Evolutionary conservation across 306 rosid species (phyloP).

Genomic region (Luffa acutangula): DNA sequence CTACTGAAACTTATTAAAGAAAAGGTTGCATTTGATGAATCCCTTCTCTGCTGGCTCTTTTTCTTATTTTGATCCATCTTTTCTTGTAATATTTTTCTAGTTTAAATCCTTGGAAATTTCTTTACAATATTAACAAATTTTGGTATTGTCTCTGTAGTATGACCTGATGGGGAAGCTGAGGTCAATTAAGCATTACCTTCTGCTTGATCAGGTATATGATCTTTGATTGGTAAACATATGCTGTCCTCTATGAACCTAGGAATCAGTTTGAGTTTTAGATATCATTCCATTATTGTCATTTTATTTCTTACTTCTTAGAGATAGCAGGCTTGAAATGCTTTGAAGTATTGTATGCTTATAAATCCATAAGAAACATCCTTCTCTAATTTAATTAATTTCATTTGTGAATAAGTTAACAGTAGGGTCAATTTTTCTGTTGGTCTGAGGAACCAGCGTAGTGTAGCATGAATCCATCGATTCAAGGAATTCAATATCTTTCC

Average conservation of each 20-base stretch:
- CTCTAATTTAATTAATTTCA: not conserved
- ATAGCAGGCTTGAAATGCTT: not conserved
- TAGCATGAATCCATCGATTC: not conserved
- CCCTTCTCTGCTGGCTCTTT: constrained; percentile 4
- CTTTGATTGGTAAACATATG: not conserved
- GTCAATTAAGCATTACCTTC: constrained; percentile 92
- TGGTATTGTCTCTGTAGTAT: constrained; percentile 40
- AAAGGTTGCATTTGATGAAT: constrained; percentile 43
- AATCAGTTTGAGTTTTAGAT: not conserved
- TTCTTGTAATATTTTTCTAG: constrained; percentile 7
- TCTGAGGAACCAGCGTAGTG: not conserved
- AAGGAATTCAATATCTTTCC: not conserved
- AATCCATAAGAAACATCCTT: not conserved
- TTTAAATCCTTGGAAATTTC: not conserved
- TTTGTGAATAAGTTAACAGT: not conserved
- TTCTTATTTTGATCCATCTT: not conserved
- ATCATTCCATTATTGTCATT: not conserved
- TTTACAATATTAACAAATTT: constrained; percentile 5
- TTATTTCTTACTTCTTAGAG: not conserved
- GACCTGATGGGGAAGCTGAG: constrained; percentile 81
- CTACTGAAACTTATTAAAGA: constrained; percentile 87
- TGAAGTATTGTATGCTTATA: not conserved
- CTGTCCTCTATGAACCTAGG: not conserved
- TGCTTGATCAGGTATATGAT: constrained; percentile 83
- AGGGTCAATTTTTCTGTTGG: not conserved